Base-by-base conservation (phyloP, 225 moss, liverwort and hornwort genomes). In the Rhytidiadelphus loreus region DNA sequence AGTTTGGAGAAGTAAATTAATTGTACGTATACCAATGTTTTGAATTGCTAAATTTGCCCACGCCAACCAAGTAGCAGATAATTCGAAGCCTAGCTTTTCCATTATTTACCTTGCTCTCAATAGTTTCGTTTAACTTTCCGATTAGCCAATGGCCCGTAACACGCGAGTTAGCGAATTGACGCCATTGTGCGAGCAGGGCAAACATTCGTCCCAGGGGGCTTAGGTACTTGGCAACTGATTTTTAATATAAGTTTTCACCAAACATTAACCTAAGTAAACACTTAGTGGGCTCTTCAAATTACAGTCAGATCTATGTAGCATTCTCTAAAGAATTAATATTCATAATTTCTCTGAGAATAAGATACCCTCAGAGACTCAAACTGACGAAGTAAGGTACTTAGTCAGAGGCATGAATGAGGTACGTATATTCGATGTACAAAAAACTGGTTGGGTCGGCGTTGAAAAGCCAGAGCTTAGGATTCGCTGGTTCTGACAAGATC, bases 401-500 rank as follows among this genome's bases (percentile, higher is more conserved):
- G 62, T 77, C 52, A 77, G 78, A 83, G 77, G 52, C 69, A 43
- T 82, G 88, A 64, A 23, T 18, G 56, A 73, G n/a, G 86, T 88
- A 86, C 48, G 84, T 86, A 58, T 57, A 77, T 58, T 70, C 66
- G 76, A 48, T 82, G 77, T 70, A 83, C 81, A 74, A 68, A 37
- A 59, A 70, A 53, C 83, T 83, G 30, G 41, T 30, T 75, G 86
- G 50, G 50, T 37, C 29, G 52, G 86, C 77, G 83, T 72, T 71
- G 66, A 63, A 50, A 86, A 53, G 73, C 13, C 89, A 92, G 76
- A 87, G 84, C 60, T 26, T 41, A 85, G 89, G 92, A 92, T 90
- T 84, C 89, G 82, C 70, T 81, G 61, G 56, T 76, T 63, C 89
- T 90, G 90, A 65, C 90, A 77, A 90, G 90, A 92, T 90, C 58